Conservation (phyloP, 169 alveolate genomes). For the Cryptosporidium parvum region DNA sequence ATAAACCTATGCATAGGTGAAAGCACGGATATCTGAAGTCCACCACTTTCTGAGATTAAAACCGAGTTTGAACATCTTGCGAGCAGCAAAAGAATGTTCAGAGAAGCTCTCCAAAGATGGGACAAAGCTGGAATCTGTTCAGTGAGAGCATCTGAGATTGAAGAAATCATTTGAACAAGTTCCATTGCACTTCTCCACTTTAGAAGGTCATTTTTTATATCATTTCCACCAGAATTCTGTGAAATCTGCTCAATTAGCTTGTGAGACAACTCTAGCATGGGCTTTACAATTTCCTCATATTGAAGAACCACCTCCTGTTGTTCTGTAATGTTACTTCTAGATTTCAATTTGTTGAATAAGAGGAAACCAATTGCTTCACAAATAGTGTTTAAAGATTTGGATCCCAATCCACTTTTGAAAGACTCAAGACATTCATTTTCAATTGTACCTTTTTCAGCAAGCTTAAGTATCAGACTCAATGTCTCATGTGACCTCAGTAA, state of each 20-base stretch:
- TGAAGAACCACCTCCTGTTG: slow-evolving; percentile 12
- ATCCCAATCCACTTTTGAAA: background rate
- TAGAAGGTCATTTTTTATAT: background rate
- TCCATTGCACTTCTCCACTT: slow-evolving; percentile 57
- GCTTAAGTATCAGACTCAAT: background rate
- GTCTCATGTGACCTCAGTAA: slow-evolving; percentile 39
- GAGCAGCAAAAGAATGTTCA: slow-evolving; percentile 5
- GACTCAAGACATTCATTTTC: background rate
- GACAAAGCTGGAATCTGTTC: slow-evolving; percentile 16
- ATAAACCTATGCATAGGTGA: slow-evolving; percentile 50
- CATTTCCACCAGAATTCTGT: background rate
- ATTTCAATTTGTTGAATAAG: background rate
- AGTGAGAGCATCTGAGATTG: slow-evolving; percentile 37
- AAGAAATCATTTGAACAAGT: slow-evolving; percentile 38
- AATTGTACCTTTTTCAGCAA: background rate
- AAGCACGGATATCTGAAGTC: slow-evolving; percentile 22
- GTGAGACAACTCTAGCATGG: slow-evolving; percentile 18
- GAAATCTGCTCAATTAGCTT: slow-evolving; percentile 20
- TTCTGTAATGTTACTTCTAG: background rate
- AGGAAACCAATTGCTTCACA: slow-evolving; percentile 60
- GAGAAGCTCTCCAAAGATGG: slow-evolving; percentile 51
- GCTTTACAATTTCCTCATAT: slow-evolving; percentile 51
- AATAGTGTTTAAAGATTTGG: slow-evolving; percentile 20
- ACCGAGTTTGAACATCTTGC: background rate
- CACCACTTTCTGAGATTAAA: background rate